Evolutionary conservation across 805 yeast genomes (phyloP), one percentile per base, ranked within the genome.

Genomic region (Yamadazyma akitaensis): DNA sequence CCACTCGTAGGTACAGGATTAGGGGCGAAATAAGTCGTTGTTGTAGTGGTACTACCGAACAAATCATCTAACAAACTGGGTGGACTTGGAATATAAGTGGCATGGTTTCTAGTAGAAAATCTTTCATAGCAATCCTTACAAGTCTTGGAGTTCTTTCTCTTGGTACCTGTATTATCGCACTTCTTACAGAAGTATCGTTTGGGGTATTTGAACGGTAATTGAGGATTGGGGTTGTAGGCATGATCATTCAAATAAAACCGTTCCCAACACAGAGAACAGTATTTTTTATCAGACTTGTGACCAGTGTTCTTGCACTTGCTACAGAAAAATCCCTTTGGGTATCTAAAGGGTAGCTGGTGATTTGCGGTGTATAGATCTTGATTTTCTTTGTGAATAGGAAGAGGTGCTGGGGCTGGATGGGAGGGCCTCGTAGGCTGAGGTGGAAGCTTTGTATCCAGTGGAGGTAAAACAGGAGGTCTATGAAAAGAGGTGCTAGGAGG

Each of bases 281-380:
- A 67, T 41, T 67, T 70, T 13, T 84, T 85, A 53, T 81, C 81
- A 57, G 78, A 82, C 51, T 70, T 69, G 59, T 70, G 73, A 2
- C 96, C 96, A 0, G 91, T 83, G 58, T 88, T 88, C 44, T 74
- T 68, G 66, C 96, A 88, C 57, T 84, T 85, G 9, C 68, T 63
- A 58, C 96, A 40, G 33, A 39, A 44, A 19, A 44, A 50, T 51
- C 71, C 68, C 9, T 58, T 54, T 3, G 72, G 65, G 44, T 52
- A 69, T 35, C 46, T 41, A 49, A 65, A 69, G 1, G 56, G 56
- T 9, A 52, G 42, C 6, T 28, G 17, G 3, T 14, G n/a, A 34
- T 50, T 50, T 68, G 70, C 19, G 1, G 49, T 43, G 46, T 53
- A 48, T n/a, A 51, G 25, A 43, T 53, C 46, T 5, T 28, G 32